phyloP scores from a whole-genome alignment of 2,329 filamentous ascomycete genomes.

The Xylaria multiplex region DNA sequence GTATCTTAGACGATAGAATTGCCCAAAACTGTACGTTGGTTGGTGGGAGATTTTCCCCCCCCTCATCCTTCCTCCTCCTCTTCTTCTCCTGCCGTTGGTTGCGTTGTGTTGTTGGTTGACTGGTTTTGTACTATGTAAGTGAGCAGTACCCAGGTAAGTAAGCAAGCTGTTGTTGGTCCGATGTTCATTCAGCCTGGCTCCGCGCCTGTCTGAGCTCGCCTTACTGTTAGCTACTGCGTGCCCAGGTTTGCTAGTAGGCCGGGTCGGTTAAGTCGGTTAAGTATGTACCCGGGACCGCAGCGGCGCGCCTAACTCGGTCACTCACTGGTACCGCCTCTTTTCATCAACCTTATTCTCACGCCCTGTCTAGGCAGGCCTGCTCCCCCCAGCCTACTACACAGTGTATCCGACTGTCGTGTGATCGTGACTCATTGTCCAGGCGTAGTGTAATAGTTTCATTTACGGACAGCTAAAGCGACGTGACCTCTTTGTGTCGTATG shows the following conservation, averaged over 20 bases:
- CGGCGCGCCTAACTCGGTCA: not conserved
- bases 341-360: conserved; percentile 20
- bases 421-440: not conserved
- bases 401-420: too few relatives aligned
- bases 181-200: conserved; percentile 1
- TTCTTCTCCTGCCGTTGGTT: not conserved
- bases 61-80: not conserved
- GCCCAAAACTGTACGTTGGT: not conserved
- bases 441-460: too few relatives aligned
- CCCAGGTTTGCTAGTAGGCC: too few relatives aligned
- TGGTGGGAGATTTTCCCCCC: not conserved
- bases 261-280: too few relatives aligned
- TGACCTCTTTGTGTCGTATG: too few relatives aligned
- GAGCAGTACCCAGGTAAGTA: too few relatives aligned
- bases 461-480: not conserved
- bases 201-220: not conserved
- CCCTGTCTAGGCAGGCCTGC: not conserved
- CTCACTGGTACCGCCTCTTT: conserved; percentile 10
- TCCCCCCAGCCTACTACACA: too few relatives aligned
- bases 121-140: too few relatives aligned
- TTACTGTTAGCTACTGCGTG: conserved; percentile 1
- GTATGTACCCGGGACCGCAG: not conserved
- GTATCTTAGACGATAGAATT: not conserved
- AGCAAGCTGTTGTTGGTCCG: not conserved
- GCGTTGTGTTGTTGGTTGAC: not conserved